Percentiles rank a stretch among this genome's conserved stretches.
Evolutionary conservation across 2,329 filamentous ascomycete genomes (phyloP).

Genomic region (Colletotrichum sp.): DNA sequence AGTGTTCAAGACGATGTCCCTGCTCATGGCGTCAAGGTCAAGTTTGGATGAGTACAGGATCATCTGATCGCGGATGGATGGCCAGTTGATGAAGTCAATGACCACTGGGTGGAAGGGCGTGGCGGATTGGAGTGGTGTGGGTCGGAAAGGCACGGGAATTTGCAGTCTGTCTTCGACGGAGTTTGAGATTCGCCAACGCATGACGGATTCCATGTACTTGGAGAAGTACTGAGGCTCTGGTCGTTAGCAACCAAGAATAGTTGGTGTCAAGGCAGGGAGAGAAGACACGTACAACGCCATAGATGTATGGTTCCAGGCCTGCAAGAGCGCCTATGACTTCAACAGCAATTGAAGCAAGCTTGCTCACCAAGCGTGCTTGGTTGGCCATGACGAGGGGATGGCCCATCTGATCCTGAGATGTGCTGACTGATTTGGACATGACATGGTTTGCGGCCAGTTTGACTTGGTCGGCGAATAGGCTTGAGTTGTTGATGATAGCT

Average conservation of each 20-base stretch:
- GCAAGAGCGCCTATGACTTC: not conserved
- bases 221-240: not conserved
- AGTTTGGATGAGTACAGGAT: not conserved
- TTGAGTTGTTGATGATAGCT: not conserved
- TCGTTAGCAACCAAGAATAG: not conserved
- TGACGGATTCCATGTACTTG: not conserved
- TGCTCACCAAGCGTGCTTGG: not conserved
- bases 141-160: not conserved
- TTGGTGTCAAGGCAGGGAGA: not conserved
- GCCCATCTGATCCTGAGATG: not conserved
- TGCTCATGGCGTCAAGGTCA: not conserved
- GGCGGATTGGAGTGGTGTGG: not conserved
- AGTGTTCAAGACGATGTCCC: not conserved
- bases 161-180: not conserved
- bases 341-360: not conserved
- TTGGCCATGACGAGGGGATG: not conserved
- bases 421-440: not conserved
- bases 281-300: not conserved
- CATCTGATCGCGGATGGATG: not conserved
- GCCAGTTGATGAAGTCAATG: not conserved
- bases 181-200: not conserved
- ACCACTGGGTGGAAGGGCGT: not conserved
- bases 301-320: not conserved
- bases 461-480: not conserved
- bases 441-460: not conserved